Conservation (phyloP, 106 monocot species). For the Dendrobium chrysotoxum region DNA sequence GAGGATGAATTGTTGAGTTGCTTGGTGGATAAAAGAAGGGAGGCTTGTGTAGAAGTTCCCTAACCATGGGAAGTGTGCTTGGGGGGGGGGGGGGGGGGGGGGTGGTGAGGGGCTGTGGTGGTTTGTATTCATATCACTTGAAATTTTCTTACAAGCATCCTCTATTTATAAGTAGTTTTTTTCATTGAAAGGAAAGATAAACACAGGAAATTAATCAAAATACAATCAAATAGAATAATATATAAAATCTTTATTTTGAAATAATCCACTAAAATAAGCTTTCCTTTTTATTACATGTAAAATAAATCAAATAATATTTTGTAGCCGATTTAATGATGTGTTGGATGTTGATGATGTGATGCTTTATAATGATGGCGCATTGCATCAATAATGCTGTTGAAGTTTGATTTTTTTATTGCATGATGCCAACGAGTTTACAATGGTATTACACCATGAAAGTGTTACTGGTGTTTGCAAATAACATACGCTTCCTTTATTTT, state of each 20-base stretch:
- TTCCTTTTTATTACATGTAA: background rate
- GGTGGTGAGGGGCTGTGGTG: too few relatives aligned
- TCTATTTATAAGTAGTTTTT: background rate
- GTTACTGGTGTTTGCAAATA: background rate
- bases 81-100: too few relatives aligned
- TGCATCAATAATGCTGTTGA: background rate
- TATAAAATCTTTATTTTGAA: too few relatives aligned
- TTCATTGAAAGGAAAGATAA: background rate
- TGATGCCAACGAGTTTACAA: background rate
- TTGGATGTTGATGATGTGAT: background rate
- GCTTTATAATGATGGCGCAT: too few relatives aligned
- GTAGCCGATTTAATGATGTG: background rate
- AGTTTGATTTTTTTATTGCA: background rate
- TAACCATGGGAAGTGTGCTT: background rate
- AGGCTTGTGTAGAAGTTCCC: background rate
- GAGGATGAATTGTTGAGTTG: background rate
- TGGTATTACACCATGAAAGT: background rate
- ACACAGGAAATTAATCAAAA: too few relatives aligned
- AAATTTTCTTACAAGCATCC: too few relatives aligned
- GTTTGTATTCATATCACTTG: too few relatives aligned
- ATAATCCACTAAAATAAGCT: too few relatives aligned
- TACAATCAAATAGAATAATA: too few relatives aligned
- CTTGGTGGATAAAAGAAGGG: background rate
- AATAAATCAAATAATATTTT: background rate
- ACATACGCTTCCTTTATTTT: background rate